phyloP scores from a whole-genome alignment of 2,329 filamentous ascomycete species.

The Xylariomycetidae sp. region DNA sequence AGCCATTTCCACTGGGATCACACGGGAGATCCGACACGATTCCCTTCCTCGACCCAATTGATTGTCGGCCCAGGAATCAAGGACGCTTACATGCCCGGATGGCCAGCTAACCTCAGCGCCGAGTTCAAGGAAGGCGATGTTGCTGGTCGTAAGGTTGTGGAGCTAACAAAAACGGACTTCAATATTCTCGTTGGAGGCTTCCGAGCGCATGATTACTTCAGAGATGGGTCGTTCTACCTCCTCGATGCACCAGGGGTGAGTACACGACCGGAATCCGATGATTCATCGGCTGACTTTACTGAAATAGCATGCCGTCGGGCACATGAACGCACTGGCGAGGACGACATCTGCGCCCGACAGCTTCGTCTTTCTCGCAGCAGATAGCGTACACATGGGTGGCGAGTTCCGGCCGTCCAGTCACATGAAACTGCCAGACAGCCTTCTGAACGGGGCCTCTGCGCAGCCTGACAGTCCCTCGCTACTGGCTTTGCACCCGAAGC shows the following conservation, averaged over 20 bases:
- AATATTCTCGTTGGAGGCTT: slow-evolving; percentile 1
- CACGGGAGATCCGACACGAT: slow-evolving; percentile 2
- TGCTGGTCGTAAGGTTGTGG: slow-evolving; percentile 2
- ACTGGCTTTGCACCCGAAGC: not conserved
- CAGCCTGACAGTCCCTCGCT: not conserved
- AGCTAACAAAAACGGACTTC: slow-evolving; percentile 1
- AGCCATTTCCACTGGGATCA: slow-evolving; percentile 4
- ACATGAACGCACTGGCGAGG: slow-evolving; percentile 3
- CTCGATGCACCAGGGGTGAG: slow-evolving; percentile 1
- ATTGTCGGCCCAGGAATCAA: slow-evolving; percentile 5
- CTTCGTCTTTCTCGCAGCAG: slow-evolving; percentile 2
- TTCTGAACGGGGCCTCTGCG: not conserved
- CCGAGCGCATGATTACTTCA: slow-evolving; percentile 2
- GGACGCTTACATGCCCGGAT: slow-evolving; percentile 1
- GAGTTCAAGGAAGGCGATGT: slow-evolving; percentile 1
- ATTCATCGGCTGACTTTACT: not conserved
- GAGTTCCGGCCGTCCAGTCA: slow-evolving; percentile 1
- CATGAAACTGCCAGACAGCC: not conserved
- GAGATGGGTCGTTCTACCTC: slow-evolving; percentile 4
- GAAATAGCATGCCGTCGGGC: slow-evolving; percentile 3
- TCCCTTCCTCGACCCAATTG: slow-evolving; percentile 5
- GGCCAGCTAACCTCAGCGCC: not conserved
- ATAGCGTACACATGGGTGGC: slow-evolving; percentile 3
- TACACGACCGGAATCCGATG: too few species aligned
- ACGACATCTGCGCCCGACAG: slow-evolving; percentile 1